Percentiles rank a stretch among this genome's conserved stretches.
Conservation (phyloP, 2,329 filamentous ascomycete species). For the Aspergillus tamarii region DNA sequence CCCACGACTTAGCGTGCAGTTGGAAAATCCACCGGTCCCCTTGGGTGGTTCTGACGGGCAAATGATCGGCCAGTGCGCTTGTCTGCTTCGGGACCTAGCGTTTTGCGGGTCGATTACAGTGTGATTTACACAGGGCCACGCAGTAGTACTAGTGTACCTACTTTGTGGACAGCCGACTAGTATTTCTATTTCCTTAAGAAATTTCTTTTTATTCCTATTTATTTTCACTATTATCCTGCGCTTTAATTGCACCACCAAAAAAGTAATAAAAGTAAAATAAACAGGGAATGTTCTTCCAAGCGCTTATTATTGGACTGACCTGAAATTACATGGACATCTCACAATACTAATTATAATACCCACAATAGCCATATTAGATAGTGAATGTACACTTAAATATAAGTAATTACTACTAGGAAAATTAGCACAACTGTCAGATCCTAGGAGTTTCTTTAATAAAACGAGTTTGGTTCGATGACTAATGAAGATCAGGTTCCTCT, state of each 20-base stretch:
- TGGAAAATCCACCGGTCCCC: slow-evolving; percentile 20
- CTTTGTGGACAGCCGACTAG: background rate
- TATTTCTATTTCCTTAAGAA: background rate
- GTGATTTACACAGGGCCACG: slow-evolving; percentile 8
- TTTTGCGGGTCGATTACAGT: slow-evolving; percentile 5
- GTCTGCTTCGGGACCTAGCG: slow-evolving; percentile 11
- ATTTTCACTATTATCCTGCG: background rate
- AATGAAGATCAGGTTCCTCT: background rate
- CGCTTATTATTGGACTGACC: no score
- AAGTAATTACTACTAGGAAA: no score
- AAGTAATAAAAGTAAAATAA: no score
- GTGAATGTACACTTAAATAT: no score
- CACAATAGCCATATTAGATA: no score
- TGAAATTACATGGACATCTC: no score
- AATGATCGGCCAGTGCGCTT: slow-evolving; percentile 24
- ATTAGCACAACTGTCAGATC: background rate
- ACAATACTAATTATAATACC: no score
- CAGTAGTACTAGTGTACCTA: background rate
- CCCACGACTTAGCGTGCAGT: slow-evolving; percentile 26
- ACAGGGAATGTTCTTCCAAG: no score
- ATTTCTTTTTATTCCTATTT: background rate
- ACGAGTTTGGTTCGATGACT: background rate
- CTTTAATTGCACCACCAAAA: background rate
- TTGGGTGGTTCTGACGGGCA: slow-evolving; percentile 21
- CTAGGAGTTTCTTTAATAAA: background rate